Evolutionary conservation across 2,329 filamentous ascomycete species (phyloP).

Genomic region (Metarhizium album): DNA sequence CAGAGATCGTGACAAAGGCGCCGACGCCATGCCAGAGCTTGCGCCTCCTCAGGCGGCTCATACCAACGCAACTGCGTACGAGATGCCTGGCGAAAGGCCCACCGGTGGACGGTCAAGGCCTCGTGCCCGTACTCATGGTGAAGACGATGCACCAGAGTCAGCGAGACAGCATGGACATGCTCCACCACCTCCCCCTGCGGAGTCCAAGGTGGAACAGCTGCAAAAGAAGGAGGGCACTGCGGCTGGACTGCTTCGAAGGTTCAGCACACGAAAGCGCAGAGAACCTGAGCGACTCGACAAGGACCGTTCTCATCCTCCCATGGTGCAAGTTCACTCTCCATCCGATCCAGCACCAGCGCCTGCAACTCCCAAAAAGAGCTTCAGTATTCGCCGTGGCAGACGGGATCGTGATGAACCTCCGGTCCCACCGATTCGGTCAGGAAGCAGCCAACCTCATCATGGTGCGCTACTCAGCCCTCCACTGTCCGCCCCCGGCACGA

Average conservation of each 20-base stretch:
- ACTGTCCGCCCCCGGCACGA: conserved; percentile 43
- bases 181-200: conserved; percentile 30
- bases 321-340: conserved; percentile 70
- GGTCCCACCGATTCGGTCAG: conserved; percentile 39
- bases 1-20: conserved; percentile 26
- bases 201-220: conserved; percentile 48
- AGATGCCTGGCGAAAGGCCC: conserved; percentile 80
- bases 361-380: conserved; percentile 67
- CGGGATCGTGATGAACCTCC: conserved; percentile 41
- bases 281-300: conserved; percentile 53
- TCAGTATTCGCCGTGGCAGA: conserved; percentile 61
- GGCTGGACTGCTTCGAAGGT: conserved; percentile 71
- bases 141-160: conserved; percentile 72
- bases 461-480: conserved; percentile 71
- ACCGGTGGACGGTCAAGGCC: conserved; percentile 76
- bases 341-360: conserved; percentile 40
- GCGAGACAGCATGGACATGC: conserved; percentile 15
- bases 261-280: conserved; percentile 75
- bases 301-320: conserved; percentile 58
- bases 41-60: conserved; percentile 75
- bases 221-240: conserved; percentile 80
- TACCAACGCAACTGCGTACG: conserved; percentile 75
- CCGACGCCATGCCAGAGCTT: conserved; percentile 56
- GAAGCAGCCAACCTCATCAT: conserved; percentile 59
- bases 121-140: conserved; percentile 83